Percentiles rank a stretch among this genome's conserved stretches.
Evolutionary conservation across 345 rosid species (phyloP).

Genomic region (Populus nigra): DNA sequence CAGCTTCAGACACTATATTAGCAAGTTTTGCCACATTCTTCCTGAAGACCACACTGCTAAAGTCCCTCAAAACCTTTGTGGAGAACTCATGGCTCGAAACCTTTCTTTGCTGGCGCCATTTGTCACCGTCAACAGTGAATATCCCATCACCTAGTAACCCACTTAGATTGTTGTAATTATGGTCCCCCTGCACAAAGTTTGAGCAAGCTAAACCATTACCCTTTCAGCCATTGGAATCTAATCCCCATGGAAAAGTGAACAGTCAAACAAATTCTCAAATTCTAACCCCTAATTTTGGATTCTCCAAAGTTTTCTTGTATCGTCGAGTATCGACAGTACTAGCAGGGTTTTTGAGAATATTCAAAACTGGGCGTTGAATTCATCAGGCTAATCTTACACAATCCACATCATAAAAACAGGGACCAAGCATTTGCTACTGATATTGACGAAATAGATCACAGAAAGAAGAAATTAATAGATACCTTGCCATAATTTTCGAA

Average conservation of each 20-base stretch:
- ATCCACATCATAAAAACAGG: too few relatives aligned
- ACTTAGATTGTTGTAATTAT: slow-evolving; percentile 10
- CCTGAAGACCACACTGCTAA: slow-evolving; percentile 33
- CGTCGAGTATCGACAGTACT: too few relatives aligned
- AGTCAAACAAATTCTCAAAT: background rate
- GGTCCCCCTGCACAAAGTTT: slow-evolving; percentile 18
- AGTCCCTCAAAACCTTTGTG: slow-evolving; percentile 38
- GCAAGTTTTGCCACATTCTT: slow-evolving; percentile 33
- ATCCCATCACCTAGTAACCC: slow-evolving; percentile 44
- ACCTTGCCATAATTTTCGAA: slow-evolving; percentile 46
- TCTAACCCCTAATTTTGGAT: too few relatives aligned
- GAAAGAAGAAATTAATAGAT: background rate
- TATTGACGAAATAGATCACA: slow-evolving; percentile 42
- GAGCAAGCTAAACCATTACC: background rate
- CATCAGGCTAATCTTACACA: too few relatives aligned
- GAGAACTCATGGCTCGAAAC: slow-evolving; percentile 47
- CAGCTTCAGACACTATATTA: slow-evolving; percentile 31
- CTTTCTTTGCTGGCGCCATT: slow-evolving; percentile 44
- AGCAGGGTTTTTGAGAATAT: too few relatives aligned
- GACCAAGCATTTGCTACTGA: too few relatives aligned
- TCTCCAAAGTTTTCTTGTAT: too few relatives aligned
- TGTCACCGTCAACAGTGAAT: slow-evolving; percentile 42
- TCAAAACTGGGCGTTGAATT: slow-evolving; percentile 9
- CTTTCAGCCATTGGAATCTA: background rate
- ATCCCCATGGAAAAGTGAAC: too few relatives aligned